Conservation (phyloP, 225 moss, liverwort and hornwort species). For the Ulota crispa region DNA sequence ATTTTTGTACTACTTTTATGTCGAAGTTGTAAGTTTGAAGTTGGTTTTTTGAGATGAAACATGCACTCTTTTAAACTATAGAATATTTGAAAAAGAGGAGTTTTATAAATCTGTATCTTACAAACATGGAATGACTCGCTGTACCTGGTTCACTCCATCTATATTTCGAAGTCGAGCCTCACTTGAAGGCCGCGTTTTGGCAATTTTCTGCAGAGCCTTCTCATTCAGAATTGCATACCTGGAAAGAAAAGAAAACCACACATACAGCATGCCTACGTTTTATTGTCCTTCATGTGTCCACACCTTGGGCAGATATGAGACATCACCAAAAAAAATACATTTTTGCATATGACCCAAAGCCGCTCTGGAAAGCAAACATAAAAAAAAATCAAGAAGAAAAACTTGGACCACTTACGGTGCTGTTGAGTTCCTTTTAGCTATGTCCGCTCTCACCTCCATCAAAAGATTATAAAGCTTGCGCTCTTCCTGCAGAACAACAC, state of each 20-base stretch:
- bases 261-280: background rate
- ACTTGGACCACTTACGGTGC: slow-evolving; percentile 63
- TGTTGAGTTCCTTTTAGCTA: slow-evolving; percentile 68
- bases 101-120: too few relatives aligned
- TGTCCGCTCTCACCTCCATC: slow-evolving; percentile 58
- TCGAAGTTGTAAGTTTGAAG: too few relatives aligned
- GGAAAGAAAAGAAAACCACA: background rate
- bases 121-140: too few relatives aligned
- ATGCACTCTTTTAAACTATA: too few relatives aligned
- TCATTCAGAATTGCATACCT: slow-evolving; percentile 81
- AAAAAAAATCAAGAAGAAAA: background rate
- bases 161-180: slow-evolving; percentile 75
- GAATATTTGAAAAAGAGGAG: too few relatives aligned
- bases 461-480: slow-evolving; percentile 63
- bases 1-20: too few relatives aligned
- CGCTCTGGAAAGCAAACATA: background rate
- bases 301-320: background rate
- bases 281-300: background rate
- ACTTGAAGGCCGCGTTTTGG: slow-evolving; percentile 74
- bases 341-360: background rate
- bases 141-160: slow-evolving; percentile 94
- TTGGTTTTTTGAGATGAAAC: too few relatives aligned
- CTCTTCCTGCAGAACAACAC: slow-evolving; percentile 54
- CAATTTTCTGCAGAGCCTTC: slow-evolving; percentile 75
- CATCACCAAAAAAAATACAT: background rate